Evolutionary conservation across 345 rosid species (phyloP), one percentile per base, ranked within the genome.

Genomic region (Murraya koenigii): DNA sequence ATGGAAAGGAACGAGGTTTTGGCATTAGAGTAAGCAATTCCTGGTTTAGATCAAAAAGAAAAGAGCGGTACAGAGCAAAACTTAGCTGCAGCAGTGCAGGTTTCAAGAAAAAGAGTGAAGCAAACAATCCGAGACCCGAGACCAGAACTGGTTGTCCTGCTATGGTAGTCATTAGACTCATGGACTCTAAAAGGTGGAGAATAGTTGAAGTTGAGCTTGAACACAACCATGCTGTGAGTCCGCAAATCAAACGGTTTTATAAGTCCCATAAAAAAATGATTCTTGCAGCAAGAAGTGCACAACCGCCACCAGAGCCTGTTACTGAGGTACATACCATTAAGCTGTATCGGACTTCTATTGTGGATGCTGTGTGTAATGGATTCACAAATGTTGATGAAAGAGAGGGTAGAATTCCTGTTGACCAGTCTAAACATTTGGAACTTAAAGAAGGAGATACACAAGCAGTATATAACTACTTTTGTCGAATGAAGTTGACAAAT

Each of bases 81-180:
- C 87, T 87, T 82, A 87, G 86, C 70, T 87, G 89, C 78, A 87
- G 87, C 69, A 87, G 86, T 81, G 89, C 87, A 20, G 89, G 89
- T 41, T 87, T 87, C 78, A 84, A 86, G 76, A 86, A 86, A 81
- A 86, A 79, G 80, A 86, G 87, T 22, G 89, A 86, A 82, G 89
- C 89, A 47, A 84, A 84, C 78, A 84, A 84, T 66, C 89, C 87
- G 2, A 80, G 87, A 35, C 87, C 89, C 1, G 86, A 84, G 76
- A 86, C 89, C 30, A 86, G 89, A 74, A 86, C 89, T 55, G 87
- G 89, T 39, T 86, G 89, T 56, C 84, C 89, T 65, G 89, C 85
- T 44, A 87, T 84, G 87, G 76, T 84, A 49, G 79, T 82, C 58
- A 79, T 87, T 67, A 82, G 85, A 84, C 84, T 87, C 20, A 64